These are phyloP conservation scores for Ilyonectria destructans DNA, from an alignment of 2,329 filamentous ascomycete genomes.

Conservation along the genomic window DNA sequence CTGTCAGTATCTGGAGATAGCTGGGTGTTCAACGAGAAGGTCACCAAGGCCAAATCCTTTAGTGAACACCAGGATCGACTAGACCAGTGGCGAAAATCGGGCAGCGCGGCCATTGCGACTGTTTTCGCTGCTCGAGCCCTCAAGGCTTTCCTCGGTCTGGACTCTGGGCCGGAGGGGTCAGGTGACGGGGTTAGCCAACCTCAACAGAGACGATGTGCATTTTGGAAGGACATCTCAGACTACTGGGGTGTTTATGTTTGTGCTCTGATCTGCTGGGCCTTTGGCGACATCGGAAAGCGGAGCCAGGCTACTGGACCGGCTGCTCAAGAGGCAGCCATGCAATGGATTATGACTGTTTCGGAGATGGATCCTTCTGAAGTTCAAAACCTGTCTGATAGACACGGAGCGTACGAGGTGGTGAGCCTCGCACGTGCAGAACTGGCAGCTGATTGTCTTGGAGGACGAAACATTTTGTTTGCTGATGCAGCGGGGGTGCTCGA, in stretches of 20 bases:
- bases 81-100: conserved; percentile 62
- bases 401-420: conserved; percentile 64
- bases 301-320: conserved; percentile 37
- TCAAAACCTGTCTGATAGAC: conserved; percentile 56
- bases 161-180: conserved; percentile 10
- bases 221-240: conserved; percentile 61
- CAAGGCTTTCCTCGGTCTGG: conserved; percentile 60
- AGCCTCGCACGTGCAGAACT: conserved; percentile 64
- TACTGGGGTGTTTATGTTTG: conserved; percentile 73
- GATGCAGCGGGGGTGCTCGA: conserved; percentile 69
- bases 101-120: conserved; percentile 62
- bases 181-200: conserved; percentile 22
- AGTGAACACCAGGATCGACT: conserved; percentile 65
- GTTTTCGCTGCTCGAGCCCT: conserved; percentile 69
- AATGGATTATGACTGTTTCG: conserved; percentile 61
- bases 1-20: conserved; percentile 73
- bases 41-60: conserved; percentile 62
- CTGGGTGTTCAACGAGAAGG: conserved; percentile 72
- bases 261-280: conserved; percentile 74
- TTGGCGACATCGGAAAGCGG: conserved; percentile 56
- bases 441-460: conserved; percentile 66
- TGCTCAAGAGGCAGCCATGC: conserved; percentile 51
- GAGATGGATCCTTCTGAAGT: conserved; percentile 59
- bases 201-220: conserved; percentile 29
- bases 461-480: conserved; percentile 65